phyloP scores from a whole-genome alignment of 164 flowering plant species.

The Litsea cubeba region DNA sequence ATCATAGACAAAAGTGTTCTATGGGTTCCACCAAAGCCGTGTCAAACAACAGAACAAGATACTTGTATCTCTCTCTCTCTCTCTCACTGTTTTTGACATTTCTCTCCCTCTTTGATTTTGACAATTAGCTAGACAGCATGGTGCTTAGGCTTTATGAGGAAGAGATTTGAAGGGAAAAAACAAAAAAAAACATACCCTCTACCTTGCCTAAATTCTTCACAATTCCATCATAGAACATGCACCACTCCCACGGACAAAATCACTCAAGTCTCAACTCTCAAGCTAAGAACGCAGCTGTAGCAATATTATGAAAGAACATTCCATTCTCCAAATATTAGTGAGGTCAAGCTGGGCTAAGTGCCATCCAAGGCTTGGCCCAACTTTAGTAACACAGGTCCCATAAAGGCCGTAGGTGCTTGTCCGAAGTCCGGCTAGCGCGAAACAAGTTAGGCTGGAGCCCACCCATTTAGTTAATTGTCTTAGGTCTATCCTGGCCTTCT shows the following conservation, averaged over 20 bases:
- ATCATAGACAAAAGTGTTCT: neutral
- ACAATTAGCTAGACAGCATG: neutral
- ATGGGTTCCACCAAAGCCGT: neutral
- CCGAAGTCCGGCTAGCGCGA: no score
- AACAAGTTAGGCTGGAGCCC: no score
- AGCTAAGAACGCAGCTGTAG: constrained; percentile 72
- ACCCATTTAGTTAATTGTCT: no score
- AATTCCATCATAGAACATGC: constrained; percentile 71
- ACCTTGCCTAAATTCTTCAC: constrained; percentile 53
- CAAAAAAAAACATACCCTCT: constrained; percentile 42
- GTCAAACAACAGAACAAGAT: no score
- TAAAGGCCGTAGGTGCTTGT: no score
- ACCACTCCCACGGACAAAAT: constrained; percentile 45
- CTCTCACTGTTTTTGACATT: neutral
- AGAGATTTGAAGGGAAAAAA: neutral
- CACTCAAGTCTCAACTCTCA: constrained; percentile 7
- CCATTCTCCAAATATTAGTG: constrained; percentile 66
- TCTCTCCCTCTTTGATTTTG: neutral
- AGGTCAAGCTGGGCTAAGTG: no score
- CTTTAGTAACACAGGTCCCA: no score
- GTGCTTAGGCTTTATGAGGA: neutral
- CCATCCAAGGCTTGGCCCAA: no score
- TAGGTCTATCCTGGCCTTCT: no score
- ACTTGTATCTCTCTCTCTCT: neutral
- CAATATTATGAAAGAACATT: constrained; percentile 56